A percentile compares a stretch with the other conserved stretches of the same genome.
Conservation (phyloP, 108 stramenopile species). For the Fistulifera pelliculosa region DNA sequence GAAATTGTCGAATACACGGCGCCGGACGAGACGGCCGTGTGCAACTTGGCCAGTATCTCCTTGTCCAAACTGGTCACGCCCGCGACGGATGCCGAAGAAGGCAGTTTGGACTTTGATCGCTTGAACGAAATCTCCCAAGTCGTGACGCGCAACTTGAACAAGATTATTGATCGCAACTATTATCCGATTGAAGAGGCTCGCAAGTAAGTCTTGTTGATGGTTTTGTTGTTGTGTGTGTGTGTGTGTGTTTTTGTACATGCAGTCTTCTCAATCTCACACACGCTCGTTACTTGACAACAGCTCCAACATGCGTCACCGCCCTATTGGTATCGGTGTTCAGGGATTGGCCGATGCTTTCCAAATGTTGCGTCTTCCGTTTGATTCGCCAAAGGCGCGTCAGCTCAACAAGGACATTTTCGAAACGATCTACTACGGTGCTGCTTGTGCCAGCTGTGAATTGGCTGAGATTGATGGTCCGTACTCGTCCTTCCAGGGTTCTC, state of each 20-base stretch:
- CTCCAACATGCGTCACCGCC: conserved; percentile 96
- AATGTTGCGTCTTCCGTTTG: conserved; percentile 94
- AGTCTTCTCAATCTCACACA: too few species aligned
- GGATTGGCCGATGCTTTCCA: conserved; percentile 97
- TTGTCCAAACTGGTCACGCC: conserved; percentile 84
- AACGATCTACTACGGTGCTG: conserved; percentile 98
- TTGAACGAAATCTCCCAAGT: conserved; percentile 86
- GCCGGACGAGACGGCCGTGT: conserved; percentile 98
- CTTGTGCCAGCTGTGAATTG: conserved; percentile 87
- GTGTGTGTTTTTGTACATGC: too few species aligned
- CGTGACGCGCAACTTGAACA: conserved; percentile 93
- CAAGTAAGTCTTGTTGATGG: conserved; percentile 14
- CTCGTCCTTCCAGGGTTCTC: conserved; percentile 90
- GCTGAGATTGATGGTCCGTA: conserved; percentile 91
- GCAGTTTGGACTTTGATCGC: conserved; percentile 79
- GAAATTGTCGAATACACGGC: conserved; percentile 99
- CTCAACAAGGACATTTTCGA: conserved; percentile 98
- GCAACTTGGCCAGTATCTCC: conserved; percentile 97
- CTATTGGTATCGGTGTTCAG: conserved; percentile 99
- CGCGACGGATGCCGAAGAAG: conserved; percentile 36
- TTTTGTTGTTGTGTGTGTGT: too few species aligned
- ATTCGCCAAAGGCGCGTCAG: conserved; percentile 69
- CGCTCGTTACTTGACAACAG: conserved; percentile 5
- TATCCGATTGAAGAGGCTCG: conserved; percentile 90
- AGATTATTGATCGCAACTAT: conserved; percentile 97